A percentile compares a stretch with the other conserved stretches of the same genome.
phyloP scores from a whole-genome alignment of 768 basidiomycete species.

The Macrolepiota albuminosa region DNA sequence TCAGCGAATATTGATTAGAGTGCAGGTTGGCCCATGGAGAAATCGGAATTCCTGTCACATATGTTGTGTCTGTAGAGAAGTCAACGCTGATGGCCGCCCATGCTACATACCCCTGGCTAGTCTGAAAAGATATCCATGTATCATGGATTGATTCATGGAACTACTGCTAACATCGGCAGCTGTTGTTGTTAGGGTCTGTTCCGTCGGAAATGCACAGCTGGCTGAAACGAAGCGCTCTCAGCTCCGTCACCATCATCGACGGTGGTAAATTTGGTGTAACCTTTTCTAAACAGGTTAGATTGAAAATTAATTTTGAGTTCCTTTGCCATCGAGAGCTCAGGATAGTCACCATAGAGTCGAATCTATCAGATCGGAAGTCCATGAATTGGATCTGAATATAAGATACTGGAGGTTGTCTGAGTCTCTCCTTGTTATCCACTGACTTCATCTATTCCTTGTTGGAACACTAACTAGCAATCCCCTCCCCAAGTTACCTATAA shows the following conservation, averaged over 20 bases:
- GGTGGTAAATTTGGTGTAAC: background rate
- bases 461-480: background rate
- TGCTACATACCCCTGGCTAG: background rate
- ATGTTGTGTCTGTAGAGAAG: background rate
- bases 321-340: background rate
- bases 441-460: background rate
- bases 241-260: background rate
- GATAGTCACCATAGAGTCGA: background rate
- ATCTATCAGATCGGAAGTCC: background rate
- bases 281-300: background rate
- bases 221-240: background rate
- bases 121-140: background rate
- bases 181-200: background rate
- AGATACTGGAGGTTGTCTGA: background rate
- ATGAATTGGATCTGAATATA: background rate
- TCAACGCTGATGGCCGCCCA: background rate
- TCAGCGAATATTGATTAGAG: background rate
- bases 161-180: background rate
- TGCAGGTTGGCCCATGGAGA: background rate
- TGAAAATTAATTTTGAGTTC: background rate
- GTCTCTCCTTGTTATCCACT: background rate
- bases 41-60: too few relatives aligned
- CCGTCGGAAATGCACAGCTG: background rate
- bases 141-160: background rate
- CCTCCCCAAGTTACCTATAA: background rate